Conservation (phyloP, 805 yeast species). For the Ogataea trehalophila region DNA sequence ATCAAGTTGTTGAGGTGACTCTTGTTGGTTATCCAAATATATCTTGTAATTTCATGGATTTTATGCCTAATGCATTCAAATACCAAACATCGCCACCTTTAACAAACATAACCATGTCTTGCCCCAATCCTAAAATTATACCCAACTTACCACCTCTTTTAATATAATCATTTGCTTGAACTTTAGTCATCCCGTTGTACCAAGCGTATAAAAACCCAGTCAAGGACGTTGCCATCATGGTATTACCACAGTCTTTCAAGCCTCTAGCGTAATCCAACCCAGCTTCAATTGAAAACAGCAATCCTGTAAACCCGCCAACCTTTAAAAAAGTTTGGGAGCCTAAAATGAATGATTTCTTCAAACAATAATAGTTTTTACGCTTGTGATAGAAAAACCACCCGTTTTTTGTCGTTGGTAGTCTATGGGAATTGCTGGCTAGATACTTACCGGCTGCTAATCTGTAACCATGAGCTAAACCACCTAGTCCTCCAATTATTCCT, state of each 20-base stretch:
- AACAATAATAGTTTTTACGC: constrained; percentile 71
- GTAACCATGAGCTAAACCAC: constrained; percentile 61
- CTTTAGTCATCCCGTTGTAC: constrained; percentile 36
- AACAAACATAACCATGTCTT: constrained; percentile 54
- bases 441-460: constrained; percentile 51
- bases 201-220: constrained; percentile 51
- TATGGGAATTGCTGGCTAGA: constrained; percentile 76
- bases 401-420: constrained; percentile 70
- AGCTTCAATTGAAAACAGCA: constrained; percentile 60
- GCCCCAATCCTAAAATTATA: constrained; percentile 53
- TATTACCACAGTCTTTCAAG: constrained; percentile 51
- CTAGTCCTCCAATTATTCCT: constrained; percentile 40
- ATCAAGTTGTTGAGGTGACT: too few species aligned
- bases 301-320: constrained; percentile 40
- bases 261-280: constrained; percentile 49
- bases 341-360: constrained; percentile 45
- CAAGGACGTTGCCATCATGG: constrained; percentile 51
- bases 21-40: constrained; percentile 5
- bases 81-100: constrained; percentile 72
- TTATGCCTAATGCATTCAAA: constrained; percentile 29
- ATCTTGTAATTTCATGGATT: constrained; percentile 22
- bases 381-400: constrained; percentile 90
- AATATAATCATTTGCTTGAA: constrained; percentile 39
- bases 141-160: constrained; percentile 58
- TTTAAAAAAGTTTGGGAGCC: constrained; percentile 43